A percentile compares a stretch with the other conserved stretches of the same genome.
Conservation (phyloP, 495 filamentous ascomycete genomes). For the Penicillium taxi region DNA sequence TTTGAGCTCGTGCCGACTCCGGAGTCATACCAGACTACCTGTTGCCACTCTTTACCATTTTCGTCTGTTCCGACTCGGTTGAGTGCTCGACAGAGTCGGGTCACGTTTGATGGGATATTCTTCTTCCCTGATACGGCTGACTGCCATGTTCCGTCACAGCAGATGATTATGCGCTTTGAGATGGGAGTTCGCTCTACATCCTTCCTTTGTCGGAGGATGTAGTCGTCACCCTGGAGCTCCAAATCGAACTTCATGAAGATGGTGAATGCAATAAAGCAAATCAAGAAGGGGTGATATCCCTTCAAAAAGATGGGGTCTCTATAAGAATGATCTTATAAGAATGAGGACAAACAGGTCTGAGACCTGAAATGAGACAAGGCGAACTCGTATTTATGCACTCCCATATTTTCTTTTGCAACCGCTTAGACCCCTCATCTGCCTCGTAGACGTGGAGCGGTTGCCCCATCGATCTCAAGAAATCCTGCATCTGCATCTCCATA, state of each 20-base stretch:
- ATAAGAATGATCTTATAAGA: no score
- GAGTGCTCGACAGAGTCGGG: slow-evolving; percentile 10
- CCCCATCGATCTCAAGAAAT: not conserved
- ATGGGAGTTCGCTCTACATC: no score
- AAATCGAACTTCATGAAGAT: no score
- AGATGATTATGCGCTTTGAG: slow-evolving; percentile 5
- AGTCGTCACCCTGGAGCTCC: slow-evolving; percentile 6
- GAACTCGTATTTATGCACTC: no score
- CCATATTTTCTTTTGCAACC: no score
- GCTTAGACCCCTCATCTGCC: no score
- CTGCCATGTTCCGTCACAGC: slow-evolving; percentile 18
- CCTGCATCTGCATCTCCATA: not conserved
- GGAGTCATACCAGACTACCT: slow-evolving; percentile 27
- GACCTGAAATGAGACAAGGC: no score
- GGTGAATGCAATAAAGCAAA: no score
- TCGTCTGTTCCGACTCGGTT: slow-evolving; percentile 6
- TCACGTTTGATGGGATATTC: slow-evolving; percentile 15
- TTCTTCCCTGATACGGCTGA: slow-evolving; percentile 9
- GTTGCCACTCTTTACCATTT: slow-evolving; percentile 18
- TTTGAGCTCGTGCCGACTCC: slow-evolving; percentile 16
- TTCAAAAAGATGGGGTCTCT: no score
- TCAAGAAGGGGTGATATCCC: no score
- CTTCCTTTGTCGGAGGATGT: slow-evolving; percentile 4
- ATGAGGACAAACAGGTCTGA: no score
- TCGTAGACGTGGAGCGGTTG: no score